Base-by-base conservation (phyloP, 163 green algal species). In the Scenedesmus sp. region DNA sequence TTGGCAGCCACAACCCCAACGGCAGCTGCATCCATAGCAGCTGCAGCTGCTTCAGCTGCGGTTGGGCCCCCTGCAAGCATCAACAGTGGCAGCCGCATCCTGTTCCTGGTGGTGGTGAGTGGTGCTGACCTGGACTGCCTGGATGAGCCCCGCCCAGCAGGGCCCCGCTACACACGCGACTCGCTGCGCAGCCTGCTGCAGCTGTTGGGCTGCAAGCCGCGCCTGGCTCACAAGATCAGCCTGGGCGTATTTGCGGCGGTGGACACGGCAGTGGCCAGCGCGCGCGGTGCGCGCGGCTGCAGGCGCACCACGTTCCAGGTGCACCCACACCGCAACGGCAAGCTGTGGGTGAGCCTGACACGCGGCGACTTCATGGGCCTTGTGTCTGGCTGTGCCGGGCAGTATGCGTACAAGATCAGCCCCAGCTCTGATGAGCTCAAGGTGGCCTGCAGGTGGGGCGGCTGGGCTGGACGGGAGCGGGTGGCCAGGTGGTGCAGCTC, bases 121-220 rank as follows among this genome's bases (percentile, higher is more conserved):
- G 92, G 92, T 9, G 81, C 90, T 26, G 87, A 94, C 18, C 72
- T 79, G 16, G 90, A 83, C 16, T 56, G 22, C 20, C 49, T 56
- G 12, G 89, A 91, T 5, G 90, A 92, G 4, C 83, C 49, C 5
- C 68, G 80, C 9, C 92, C 92, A 0, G 33, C 84, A 30, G 92
- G 92, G 0, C 85, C 92, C 0, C 84, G 92, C 40, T 94, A 94
- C 83, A 94, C 92, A 10, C 86, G 92, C 40, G 91, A 95, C 82
- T 81, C 79, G 7, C 72, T 95, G 43, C 89, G 92, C 9, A 79
- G 40, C 4, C 76, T 94, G 70, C 87, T 95, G 42, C 89, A 91
- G 72, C 89, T 96, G 37, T 94, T 97, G 91, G 97, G 97, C 13
- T 96, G 93, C 91, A 98, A 98, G 86, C 95, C 95, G 16, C 92